A percentile compares a stretch with the other conserved stretches of the same genome.
phyloP scores from a whole-genome alignment of 495 filamentous ascomycete genomes.

The Xylaria scruposa region DNA sequence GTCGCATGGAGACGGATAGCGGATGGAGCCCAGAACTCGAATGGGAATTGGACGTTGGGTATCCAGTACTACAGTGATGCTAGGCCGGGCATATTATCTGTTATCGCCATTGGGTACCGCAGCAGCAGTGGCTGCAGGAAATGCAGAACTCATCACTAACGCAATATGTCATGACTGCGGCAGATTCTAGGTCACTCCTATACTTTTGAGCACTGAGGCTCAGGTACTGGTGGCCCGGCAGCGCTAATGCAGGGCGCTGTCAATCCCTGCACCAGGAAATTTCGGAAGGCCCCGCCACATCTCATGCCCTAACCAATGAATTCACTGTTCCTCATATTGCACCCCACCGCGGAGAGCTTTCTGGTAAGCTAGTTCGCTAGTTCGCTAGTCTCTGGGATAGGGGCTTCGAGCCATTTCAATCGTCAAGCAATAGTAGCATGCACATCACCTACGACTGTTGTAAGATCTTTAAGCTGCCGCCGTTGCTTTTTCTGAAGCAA shows the following conservation, averaged over 20 bases:
- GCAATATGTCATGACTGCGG: neutral
- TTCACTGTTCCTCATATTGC: slow-evolving; percentile 15
- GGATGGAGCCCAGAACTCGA: neutral
- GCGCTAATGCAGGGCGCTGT: slow-evolving; percentile 29
- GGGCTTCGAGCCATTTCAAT: slow-evolving; percentile 15
- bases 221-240: slow-evolving; percentile 13
- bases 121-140: slow-evolving; percentile 9
- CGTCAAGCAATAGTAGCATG: neutral
- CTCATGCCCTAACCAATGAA: neutral
- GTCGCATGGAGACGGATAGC: slow-evolving; percentile 1
- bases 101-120: slow-evolving; percentile 5
- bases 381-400: slow-evolving; percentile 9
- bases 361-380: neutral
- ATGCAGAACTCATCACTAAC: slow-evolving; percentile 13
- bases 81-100: neutral
- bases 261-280: slow-evolving; percentile 26
- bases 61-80: neutral
- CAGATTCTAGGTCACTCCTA: neutral
- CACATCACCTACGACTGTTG: neutral
- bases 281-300: slow-evolving; percentile 10
- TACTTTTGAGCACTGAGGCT: neutral
- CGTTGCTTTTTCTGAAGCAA: slow-evolving; percentile 4
- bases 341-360: slow-evolving; percentile 9
- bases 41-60: slow-evolving; percentile 15
- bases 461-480: neutral